These are phyloP conservation scores for Trichoderma sp. DNA, from an alignment of 2,329 filamentous ascomycete species.

Conservation along the genomic window DNA sequence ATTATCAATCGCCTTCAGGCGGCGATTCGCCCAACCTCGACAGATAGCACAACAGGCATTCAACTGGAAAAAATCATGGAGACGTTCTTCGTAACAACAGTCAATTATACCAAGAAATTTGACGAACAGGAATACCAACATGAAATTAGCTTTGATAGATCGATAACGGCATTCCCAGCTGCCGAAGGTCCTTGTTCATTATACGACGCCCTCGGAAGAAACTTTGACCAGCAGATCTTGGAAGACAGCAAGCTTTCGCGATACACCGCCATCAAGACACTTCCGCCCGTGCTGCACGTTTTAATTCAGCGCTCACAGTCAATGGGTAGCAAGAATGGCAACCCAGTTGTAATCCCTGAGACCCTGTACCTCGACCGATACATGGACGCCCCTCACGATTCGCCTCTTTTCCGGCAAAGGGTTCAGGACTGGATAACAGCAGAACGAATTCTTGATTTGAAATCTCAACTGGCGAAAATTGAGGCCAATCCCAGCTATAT, in stretches of 20 bases:
- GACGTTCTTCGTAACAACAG: slow-evolving; percentile 63
- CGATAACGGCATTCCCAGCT: slow-evolving; percentile 61
- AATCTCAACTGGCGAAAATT: slow-evolving; percentile 39
- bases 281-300: slow-evolving; percentile 85
- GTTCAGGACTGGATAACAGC: slow-evolving; percentile 76
- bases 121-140: slow-evolving; percentile 43
- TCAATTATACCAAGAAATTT: slow-evolving; percentile 60
- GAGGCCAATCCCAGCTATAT: slow-evolving; percentile 32
- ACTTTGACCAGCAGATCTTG: slow-evolving; percentile 78
- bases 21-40: slow-evolving; percentile 73
- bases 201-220: slow-evolving; percentile 81
- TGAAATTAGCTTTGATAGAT: slow-evolving; percentile 59
- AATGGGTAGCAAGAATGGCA: slow-evolving; percentile 72
- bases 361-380: slow-evolving; percentile 87
- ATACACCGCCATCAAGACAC: slow-evolving; percentile 71
- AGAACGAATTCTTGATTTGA: slow-evolving; percentile 58
- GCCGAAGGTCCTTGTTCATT: slow-evolving; percentile 59
- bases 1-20: slow-evolving; percentile 89
- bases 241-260: slow-evolving; percentile 62
- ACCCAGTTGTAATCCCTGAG: slow-evolving; percentile 77
- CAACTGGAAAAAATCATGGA: slow-evolving; percentile 80
- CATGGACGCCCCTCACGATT: slow-evolving; percentile 65
- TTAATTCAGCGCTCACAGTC: slow-evolving; percentile 83
- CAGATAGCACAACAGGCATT: slow-evolving; percentile 64
- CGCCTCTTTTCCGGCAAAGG: slow-evolving; percentile 63